Evolutionary conservation across 495 filamentous ascomycete species (phyloP).

Genomic region (Penicillium goetzii): DNA sequence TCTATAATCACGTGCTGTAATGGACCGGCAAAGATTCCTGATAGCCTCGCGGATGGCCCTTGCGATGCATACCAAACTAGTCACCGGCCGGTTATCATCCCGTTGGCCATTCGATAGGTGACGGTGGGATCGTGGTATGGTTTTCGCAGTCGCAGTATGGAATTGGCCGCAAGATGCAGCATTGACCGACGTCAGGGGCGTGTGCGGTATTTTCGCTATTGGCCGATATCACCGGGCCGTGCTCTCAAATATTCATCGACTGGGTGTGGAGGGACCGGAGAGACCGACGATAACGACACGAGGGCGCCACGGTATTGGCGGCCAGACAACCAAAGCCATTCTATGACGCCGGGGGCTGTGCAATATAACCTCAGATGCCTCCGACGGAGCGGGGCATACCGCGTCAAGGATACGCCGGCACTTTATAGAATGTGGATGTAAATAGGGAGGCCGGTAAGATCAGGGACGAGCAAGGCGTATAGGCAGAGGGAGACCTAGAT

Average conservation of each 20-base stretch:
- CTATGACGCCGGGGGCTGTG: slow-evolving; percentile 11
- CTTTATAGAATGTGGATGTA: no score
- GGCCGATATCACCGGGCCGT: slow-evolving; percentile 1
- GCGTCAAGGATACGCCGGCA: slow-evolving; percentile 10
- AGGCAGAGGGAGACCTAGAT: no score
- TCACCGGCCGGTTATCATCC: no score
- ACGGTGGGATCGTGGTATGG: no score
- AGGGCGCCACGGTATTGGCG: background rate
- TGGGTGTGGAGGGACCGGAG: slow-evolving; percentile 10
- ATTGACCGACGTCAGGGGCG: background rate
- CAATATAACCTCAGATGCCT: slow-evolving; percentile 1
- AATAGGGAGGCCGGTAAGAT: no score
- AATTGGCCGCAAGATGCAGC: background rate
- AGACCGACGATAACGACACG: slow-evolving; percentile 10
- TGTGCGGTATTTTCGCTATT: slow-evolving; percentile 17
- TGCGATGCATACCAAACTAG: no score
- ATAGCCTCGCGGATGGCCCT: no score
- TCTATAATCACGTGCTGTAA: no score
- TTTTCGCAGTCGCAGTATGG: no score
- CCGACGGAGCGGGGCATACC: slow-evolving; percentile 13
- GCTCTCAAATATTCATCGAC: slow-evolving; percentile 8
- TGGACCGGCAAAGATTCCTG: no score
- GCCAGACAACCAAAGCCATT: background rate
- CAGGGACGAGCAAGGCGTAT: no score
- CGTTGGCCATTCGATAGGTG: no score